phyloP scores from a whole-genome alignment of 2,329 filamentous ascomycete genomes.

The Exophiala xenobiotica region DNA sequence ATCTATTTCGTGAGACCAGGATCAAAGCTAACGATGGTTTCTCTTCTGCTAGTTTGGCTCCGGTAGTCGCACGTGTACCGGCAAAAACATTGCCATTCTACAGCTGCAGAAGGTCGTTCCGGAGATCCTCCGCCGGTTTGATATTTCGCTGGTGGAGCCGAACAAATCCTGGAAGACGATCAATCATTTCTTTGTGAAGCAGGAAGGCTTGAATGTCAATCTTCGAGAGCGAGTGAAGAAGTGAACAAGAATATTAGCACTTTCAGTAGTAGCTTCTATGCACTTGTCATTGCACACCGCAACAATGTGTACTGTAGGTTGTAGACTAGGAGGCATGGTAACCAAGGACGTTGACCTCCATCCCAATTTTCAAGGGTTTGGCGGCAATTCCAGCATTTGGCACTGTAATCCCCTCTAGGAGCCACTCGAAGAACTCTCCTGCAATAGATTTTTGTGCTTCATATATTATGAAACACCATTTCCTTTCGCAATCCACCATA shows the following conservation, averaged over 20 bases:
- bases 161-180: neutral
- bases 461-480: neutral
- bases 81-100: constrained; percentile 37
- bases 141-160: neutral
- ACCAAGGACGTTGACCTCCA: no score
- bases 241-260: neutral
- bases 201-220: neutral
- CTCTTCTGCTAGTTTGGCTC: neutral
- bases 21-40: no score
- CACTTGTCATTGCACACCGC: no score
- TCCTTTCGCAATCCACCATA: constrained; percentile 1
- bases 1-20: neutral
- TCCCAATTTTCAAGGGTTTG: no score
- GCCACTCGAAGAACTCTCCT: no score
- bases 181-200: constrained; percentile 1
- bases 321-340: no score
- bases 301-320: no score
- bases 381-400: neutral
- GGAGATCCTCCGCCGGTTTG: constrained; percentile 34
- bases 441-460: no score
- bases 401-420: neutral
- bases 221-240: neutral
- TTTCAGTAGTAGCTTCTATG: neutral
- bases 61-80: constrained; percentile 50
- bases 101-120: constrained; percentile 35